phyloP scores from a whole-genome alignment of 2,329 filamentous ascomycete genomes.

The Plectosphaerella plurivora region DNA sequence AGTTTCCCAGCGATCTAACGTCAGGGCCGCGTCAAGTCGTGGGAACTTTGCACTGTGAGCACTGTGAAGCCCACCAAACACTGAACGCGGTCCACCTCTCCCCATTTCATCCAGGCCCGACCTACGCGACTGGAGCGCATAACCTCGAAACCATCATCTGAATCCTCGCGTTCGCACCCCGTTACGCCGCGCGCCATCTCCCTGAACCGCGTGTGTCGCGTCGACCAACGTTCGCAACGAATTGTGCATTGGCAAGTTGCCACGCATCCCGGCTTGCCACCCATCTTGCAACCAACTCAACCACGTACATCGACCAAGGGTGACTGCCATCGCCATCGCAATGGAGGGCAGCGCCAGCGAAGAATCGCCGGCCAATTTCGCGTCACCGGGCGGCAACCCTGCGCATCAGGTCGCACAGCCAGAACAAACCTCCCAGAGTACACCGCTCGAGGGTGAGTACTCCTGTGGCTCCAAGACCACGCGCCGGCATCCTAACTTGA shows the following conservation, averaged over 20 bases:
- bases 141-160: too few species aligned
- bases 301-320: too few species aligned
- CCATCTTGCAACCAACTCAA: too few species aligned
- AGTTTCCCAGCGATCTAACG: neutral
- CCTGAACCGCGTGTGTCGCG: too few species aligned
- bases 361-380: slow-evolving; percentile 52
- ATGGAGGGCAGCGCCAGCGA: slow-evolving; percentile 59
- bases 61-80: neutral
- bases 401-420: slow-evolving; percentile 49
- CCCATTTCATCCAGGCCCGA: too few species aligned
- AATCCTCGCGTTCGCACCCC: too few species aligned
- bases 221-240: too few species aligned
- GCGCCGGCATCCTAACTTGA: neutral
- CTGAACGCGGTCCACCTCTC: too few species aligned
- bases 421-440: slow-evolving; percentile 27
- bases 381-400: slow-evolving; percentile 52
- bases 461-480: neutral
- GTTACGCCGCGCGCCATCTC: too few species aligned
- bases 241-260: too few species aligned
- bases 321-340: slow-evolving; percentile 24
- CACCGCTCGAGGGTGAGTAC: slow-evolving; percentile 14
- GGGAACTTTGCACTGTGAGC: neutral
- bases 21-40: neutral
- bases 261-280: too few species aligned
- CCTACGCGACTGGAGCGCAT: too few species aligned